Evolutionary conservation across 441 rosid species (phyloP), one percentile per base, ranked within the genome.

Genomic region (Gossypium gossypioides): DNA sequence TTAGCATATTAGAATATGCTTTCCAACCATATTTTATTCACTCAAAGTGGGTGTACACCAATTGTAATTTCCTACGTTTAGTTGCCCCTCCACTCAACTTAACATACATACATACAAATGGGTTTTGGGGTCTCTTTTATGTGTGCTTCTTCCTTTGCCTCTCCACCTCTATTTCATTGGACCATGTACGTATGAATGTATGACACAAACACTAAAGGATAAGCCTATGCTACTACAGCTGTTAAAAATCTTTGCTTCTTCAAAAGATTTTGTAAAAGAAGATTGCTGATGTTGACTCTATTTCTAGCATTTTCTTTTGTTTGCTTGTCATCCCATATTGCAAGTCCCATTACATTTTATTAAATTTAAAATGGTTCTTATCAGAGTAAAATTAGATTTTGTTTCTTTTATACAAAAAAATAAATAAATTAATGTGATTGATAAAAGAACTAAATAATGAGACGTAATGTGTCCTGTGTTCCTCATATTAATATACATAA

Each of bases 401-500:
- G 0, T 0, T 27, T 27, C 0, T 25, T 27, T 27, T 27, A 3
- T 27, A 3, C 0, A 27, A 27, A 27, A 24, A 27, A 27, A 27
- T 27, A 0, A 0, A 27, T 27, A 0, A 27, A 4, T 4, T 27
- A 4, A 3, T 0, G 3, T 42, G 0, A 12, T 8, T 42, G 3
- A 42, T 40, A 0, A 8, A 9, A 42, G 2, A 42, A 42, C 0
- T 0, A 27, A 27, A 27, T 0, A 27, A 27, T 27, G 0, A 27
- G 0, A 27, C 1, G 32, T 27, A 0, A 27, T 3, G 0, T 27
- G 0, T 0, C 3, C 3, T 27, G 0, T 27, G 0, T 27, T 0
- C 6, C 6, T 27, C 1, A 0, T 27, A 4, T 4, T 4, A 27
- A 3, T 0, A 3, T 27, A 3, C 0, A 27, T 25, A 3, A 25